Conservation (phyloP, 768 basidiomycete species). For the Omphalotus guepiniiformis region DNA sequence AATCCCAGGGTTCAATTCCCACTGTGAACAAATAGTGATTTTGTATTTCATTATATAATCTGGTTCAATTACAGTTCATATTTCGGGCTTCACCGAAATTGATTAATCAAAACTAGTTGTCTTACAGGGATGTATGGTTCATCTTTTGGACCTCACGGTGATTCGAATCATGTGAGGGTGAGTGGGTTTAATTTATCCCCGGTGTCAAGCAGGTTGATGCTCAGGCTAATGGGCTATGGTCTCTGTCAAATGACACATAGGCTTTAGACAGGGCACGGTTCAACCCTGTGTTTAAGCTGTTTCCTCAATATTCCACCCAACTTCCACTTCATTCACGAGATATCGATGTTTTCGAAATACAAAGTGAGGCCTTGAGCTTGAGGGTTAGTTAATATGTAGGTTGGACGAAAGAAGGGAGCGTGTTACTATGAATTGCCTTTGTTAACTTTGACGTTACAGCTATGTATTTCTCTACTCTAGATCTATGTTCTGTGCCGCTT, state of each 20-base stretch:
- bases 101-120: no score
- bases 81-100: no score
- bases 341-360: conserved; percentile 39
- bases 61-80: no score
- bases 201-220: neutral
- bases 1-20: no score
- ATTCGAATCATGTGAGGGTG: conserved; percentile 77
- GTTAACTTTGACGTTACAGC: neutral
- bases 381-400: conserved; percentile 57
- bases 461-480: conserved; percentile 28
- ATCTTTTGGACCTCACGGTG: no score
- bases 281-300: neutral
- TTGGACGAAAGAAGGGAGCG: conserved; percentile 23
- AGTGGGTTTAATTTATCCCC: conserved; percentile 4
- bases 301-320: conserved; percentile 42
- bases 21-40: no score
- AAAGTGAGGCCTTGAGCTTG: conserved; percentile 40
- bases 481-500: conserved; percentile 42
- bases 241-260: no score
- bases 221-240: no score
- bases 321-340: conserved; percentile 48
- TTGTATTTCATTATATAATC: no score
- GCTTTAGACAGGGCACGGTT: conserved; percentile 6
- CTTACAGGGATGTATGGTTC: no score
- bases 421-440: neutral